These are phyloP conservation scores for Fusarium sp. DNA, from an alignment of 2,329 filamentous ascomycete species.

Conservation along the genomic window DNA sequence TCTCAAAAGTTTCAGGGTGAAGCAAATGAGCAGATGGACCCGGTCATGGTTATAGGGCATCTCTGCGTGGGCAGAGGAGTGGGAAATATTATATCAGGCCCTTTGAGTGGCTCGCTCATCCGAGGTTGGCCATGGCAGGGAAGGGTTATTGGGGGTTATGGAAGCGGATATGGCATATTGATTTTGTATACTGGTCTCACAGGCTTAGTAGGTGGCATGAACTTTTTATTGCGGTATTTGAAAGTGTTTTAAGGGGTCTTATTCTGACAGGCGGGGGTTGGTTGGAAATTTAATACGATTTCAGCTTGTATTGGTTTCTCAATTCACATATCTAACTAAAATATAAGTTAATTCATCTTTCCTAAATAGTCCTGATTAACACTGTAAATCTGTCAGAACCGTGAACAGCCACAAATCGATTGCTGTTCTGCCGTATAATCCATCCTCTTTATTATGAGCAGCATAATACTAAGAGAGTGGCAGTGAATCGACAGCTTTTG, in stretches of 20 bases:
- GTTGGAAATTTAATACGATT: too few relatives aligned
- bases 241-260: constrained; percentile 15
- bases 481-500: constrained; percentile 4
- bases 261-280: too few relatives aligned
- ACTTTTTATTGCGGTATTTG: constrained; percentile 29
- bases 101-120: constrained; percentile 63
- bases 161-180: constrained; percentile 62
- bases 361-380: too few relatives aligned
- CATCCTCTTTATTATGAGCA: too few relatives aligned
- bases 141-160: constrained; percentile 56
- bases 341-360: too few relatives aligned
- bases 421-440: too few relatives aligned
- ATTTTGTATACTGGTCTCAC: constrained; percentile 65
- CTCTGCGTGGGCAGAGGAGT: constrained; percentile 66
- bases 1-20: constrained; percentile 20
- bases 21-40: constrained; percentile 45
- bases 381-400: too few relatives aligned
- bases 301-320: too few relatives aligned
- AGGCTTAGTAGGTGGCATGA: constrained; percentile 31
- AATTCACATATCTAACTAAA: too few relatives aligned
- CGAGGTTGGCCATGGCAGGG: constrained; percentile 56
- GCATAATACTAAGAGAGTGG: constrained; percentile 46
- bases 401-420: too few relatives aligned
- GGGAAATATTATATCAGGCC: constrained; percentile 66
- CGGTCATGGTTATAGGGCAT: constrained; percentile 64